Evolutionary conservation across 306 rosid genomes (phyloP).

Genomic region (Luffa aegyptiaca): DNA sequence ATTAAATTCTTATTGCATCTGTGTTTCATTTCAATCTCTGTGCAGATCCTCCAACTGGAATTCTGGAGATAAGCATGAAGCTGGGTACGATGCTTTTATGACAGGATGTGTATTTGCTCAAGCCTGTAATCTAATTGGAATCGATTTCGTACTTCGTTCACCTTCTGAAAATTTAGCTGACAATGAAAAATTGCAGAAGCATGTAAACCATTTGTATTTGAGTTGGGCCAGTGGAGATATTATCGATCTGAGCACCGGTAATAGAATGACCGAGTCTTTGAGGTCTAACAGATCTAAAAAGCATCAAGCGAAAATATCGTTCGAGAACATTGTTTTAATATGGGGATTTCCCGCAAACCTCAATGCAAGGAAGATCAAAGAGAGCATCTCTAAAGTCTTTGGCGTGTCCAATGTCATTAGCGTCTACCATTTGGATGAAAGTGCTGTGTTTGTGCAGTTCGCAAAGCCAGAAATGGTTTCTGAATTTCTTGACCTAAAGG

Average conservation of each 20-base stretch:
- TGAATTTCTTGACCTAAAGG: constrained; percentile 59
- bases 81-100: constrained; percentile 97
- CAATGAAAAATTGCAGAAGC: constrained; percentile 47
- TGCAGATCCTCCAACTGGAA: constrained; percentile 87
- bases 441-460: constrained; percentile 67
- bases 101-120: constrained; percentile 87
- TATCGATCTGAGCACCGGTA: constrained; percentile 59
- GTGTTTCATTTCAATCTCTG: constrained; percentile 11
- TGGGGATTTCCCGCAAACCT: constrained; percentile 70
- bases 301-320: constrained; percentile 31
- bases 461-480: constrained; percentile 41
- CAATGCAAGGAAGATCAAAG: constrained; percentile 48
- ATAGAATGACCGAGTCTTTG: constrained; percentile 26
- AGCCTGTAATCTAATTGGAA: constrained; percentile 62
- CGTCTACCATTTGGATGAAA: constrained; percentile 65
- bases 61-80: constrained; percentile 93
- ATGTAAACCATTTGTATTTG: constrained; percentile 63
- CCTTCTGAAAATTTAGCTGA: constrained; percentile 42
- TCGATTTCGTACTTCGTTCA: constrained; percentile 36
- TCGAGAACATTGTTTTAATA: constrained; percentile 56
- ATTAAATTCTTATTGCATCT: neutral
- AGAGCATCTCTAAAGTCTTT: constrained; percentile 51
- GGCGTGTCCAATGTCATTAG: constrained; percentile 46
- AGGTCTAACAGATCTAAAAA: constrained; percentile 21
- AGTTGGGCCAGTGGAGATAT: constrained; percentile 72